phyloP scores from a whole-genome alignment of 768 basidiomycete genomes.

The Amanita polypyramis region DNA sequence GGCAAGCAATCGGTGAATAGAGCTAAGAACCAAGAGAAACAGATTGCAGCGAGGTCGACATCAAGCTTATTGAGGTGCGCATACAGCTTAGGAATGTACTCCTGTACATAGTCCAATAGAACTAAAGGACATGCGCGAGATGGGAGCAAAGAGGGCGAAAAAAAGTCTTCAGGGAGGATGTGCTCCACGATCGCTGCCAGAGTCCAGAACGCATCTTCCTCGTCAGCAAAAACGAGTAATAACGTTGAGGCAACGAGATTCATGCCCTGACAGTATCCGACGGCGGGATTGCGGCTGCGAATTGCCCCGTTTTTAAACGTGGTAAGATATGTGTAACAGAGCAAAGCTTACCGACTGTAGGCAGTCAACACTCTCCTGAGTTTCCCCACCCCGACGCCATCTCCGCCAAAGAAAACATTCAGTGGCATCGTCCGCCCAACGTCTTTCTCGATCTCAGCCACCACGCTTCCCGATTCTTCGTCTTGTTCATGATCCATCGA shows the following conservation, averaged over 20 bases:
- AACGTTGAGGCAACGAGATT: slow-evolving; percentile 93
- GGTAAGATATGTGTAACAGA: neutral
- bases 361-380: slow-evolving; percentile 82
- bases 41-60: slow-evolving; percentile 88
- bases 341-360: slow-evolving; percentile 69
- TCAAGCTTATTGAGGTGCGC: slow-evolving; percentile 69
- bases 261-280: slow-evolving; percentile 96
- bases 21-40: slow-evolving; percentile 97
- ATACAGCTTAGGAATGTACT: slow-evolving; percentile 64
- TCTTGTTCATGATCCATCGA: slow-evolving; percentile 16
- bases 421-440: slow-evolving; percentile 86
- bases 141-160: slow-evolving; percentile 83
- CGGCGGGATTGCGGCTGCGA: slow-evolving; percentile 80
- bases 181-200: slow-evolving; percentile 82
- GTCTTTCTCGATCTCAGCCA: slow-evolving; percentile 91
- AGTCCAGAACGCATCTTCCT: slow-evolving; percentile 97
- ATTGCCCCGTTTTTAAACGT: slow-evolving; percentile 4
- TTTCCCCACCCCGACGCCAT: slow-evolving; percentile 91
- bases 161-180: slow-evolving; percentile 87
- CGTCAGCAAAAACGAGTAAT: slow-evolving; percentile 84
- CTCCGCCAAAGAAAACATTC: slow-evolving; percentile 95
- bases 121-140: slow-evolving; percentile 93
- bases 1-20: slow-evolving; percentile 94
- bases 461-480: slow-evolving; percentile 35
- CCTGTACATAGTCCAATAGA: slow-evolving; percentile 77